phyloP scores from a whole-genome alignment of 2,329 filamentous ascomycete species.

The Rasamsonia emersonii region DNA sequence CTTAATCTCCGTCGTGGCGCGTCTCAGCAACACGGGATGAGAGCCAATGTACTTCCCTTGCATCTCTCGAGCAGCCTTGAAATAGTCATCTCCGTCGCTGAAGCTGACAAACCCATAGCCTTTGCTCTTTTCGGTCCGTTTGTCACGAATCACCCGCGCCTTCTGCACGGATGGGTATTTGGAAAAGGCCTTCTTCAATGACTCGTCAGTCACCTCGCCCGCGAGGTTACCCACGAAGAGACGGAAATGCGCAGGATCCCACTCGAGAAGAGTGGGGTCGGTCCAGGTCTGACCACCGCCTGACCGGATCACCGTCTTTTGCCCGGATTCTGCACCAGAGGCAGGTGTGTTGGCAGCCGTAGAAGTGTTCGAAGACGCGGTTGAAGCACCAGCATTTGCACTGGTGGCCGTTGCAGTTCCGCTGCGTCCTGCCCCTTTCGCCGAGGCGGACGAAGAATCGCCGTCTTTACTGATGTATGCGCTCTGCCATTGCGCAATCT shows the following conservation, averaged over 20 bases:
- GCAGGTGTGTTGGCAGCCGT: constrained; percentile 29
- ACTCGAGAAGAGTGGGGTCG: constrained; percentile 80
- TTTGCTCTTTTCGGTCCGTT: constrained; percentile 90
- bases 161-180: constrained; percentile 84
- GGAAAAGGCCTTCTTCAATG: constrained; percentile 84
- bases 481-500: constrained; percentile 92
- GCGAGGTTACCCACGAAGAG: constrained; percentile 95
- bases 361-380: constrained; percentile 20
- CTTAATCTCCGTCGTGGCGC: constrained; percentile 87
- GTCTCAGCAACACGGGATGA: constrained; percentile 79
- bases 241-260: constrained; percentile 89
- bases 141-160: constrained; percentile 87
- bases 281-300: constrained; percentile 92
- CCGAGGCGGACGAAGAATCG: constrained; percentile 23
- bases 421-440: constrained; percentile 30
- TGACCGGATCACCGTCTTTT: constrained; percentile 79
- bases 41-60: constrained; percentile 98
- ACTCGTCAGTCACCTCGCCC: constrained; percentile 95
- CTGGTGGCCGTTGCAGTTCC: constrained; percentile 34
- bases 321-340: constrained; percentile 37
- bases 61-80: constrained; percentile 95
- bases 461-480: constrained; percentile 65
- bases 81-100: constrained; percentile 89
- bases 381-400: constrained; percentile 36
- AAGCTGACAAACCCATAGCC: constrained; percentile 97